Evolutionary conservation across 1,139 yeast genomes (phyloP), one percentile per base, ranked within the genome.

Genomic region (Geotrichum fermentans): DNA sequence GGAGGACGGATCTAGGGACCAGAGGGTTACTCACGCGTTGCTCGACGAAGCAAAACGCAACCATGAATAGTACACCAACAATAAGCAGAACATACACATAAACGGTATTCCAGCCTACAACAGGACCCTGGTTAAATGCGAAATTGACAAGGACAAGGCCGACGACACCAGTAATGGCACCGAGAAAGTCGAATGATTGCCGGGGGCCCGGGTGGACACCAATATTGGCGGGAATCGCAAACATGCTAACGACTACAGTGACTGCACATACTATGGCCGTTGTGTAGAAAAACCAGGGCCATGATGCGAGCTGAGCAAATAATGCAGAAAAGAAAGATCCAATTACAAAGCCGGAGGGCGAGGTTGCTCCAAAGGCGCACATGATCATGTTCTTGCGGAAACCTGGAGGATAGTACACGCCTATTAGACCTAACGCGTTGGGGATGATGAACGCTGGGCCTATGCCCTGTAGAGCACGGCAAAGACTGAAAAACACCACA

Each of bases 91-190:
- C 69, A 55, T 77, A 78, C 4, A 75, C 77, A 53, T 78, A 78
- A 0, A 74, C 73, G 2, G 47, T 59, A 2, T 68, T 61, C 83
- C 84, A 80, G 4, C 82, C 83, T 2, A 74, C 77, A 26, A 71
- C 73, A 0, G 86, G 83, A 7, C 80, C 85, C 57, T 80, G 82
- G 56, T 79, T 79, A 73, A 80, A 78, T 0, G 82, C 75, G 54
- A 79, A 73, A 56, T 77, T 76, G 53, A 78, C 69, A 38, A 78
- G 63, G 1, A 79, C 67, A 42, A 79, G 61, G 0, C 81, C 82
- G 13, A 64, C 43, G 2, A 79, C 73, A 6, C 82, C 82, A 2
- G 68, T 54, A 0, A 72, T 29, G 0, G 76, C 69, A 1, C 83
- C 83, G 43, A 60, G 58, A 56, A 67, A 71, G 63, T 81, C 85